Percentiles rank a stretch among this genome's conserved stretches.
Evolutionary conservation across 441 rosid species (phyloP).

Genomic region (Gossypium gossypioides): DNA sequence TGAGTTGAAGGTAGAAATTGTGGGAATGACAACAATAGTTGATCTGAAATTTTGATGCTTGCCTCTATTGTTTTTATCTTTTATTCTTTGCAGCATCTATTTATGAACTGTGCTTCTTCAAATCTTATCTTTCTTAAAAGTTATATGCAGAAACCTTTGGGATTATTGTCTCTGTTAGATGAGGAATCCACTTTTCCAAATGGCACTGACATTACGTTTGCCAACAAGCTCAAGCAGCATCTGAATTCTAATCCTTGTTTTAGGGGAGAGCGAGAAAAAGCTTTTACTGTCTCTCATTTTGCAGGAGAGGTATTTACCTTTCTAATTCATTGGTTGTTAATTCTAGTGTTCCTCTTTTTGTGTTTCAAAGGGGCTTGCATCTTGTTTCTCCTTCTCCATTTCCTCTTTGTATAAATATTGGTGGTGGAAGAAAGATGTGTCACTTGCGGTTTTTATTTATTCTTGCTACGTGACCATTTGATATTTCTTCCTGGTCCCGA

Average conservation of each 20-base stretch:
- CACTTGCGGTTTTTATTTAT: conserved; percentile 3
- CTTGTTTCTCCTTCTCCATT: background rate
- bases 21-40: background rate
- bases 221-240: conserved; percentile 91
- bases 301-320: conserved; percentile 73
- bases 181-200: conserved; percentile 97
- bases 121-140: background rate
- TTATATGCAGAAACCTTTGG: conserved; percentile 76
- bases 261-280: conserved; percentile 71
- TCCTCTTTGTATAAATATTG: background rate
- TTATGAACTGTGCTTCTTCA: background rate
- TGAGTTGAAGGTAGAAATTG: background rate
- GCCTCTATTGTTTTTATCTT: background rate
- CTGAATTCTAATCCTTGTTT: conserved; percentile 64
- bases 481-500: conserved; percentile 23
- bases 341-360: background rate
- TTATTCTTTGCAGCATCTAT: conserved; percentile 5
- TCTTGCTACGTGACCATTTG: conserved; percentile 20
- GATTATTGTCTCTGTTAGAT: conserved; percentile 68
- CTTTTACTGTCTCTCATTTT: conserved; percentile 79
- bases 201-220: conserved; percentile 88
- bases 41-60: background rate
- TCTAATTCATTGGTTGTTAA: background rate
- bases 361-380: background rate
- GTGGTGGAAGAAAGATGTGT: background rate